phyloP scores from a whole-genome alignment of 331 rosid genomes.

The Dryas integrifolia region DNA sequence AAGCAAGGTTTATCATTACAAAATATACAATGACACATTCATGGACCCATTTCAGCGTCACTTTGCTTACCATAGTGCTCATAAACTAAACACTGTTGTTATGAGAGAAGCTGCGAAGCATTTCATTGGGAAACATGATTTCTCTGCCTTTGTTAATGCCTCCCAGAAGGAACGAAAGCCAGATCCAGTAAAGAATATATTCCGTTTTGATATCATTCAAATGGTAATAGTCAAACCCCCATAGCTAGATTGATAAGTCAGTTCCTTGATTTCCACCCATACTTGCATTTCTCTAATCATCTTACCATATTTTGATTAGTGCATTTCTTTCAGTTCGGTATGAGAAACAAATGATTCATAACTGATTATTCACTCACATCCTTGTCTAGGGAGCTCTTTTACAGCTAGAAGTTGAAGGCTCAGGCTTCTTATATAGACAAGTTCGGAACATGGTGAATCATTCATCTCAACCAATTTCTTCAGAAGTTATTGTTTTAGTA shows the following conservation, averaged over 20 bases:
- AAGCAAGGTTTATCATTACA: slow-evolving; percentile 91
- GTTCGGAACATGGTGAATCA: slow-evolving; percentile 84
- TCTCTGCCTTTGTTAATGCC: slow-evolving; percentile 84
- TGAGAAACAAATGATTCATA: not conserved
- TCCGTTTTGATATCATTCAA: slow-evolving; percentile 65
- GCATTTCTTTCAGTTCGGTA: not conserved
- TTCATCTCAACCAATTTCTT: slow-evolving; percentile 10
- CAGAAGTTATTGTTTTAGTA: not conserved
- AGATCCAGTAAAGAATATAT: slow-evolving; percentile 69
- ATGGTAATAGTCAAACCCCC: slow-evolving; percentile 44
- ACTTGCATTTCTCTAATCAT: not conserved
- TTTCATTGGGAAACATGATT: slow-evolving; percentile 78
- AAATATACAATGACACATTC: slow-evolving; percentile 68
- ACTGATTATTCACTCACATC: not conserved
- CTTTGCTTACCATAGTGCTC: slow-evolving; percentile 65
- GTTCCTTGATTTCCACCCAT: not conserved
- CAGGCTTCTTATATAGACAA: slow-evolving; percentile 93
- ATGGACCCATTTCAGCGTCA: slow-evolving; percentile 82
- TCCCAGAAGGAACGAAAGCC: slow-evolving; percentile 63
- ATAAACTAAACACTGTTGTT: slow-evolving; percentile 58
- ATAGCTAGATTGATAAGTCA: not conserved
- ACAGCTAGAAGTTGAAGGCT: slow-evolving; percentile 88
- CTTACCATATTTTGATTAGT: not conserved
- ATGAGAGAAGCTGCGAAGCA: slow-evolving; percentile 80
- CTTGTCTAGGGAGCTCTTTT: slow-evolving; percentile 65